Evolutionary conservation across 257 asterid species (phyloP), one percentile per base, ranked within the genome.

Genomic region (Jacaranda mimosifolia): DNA sequence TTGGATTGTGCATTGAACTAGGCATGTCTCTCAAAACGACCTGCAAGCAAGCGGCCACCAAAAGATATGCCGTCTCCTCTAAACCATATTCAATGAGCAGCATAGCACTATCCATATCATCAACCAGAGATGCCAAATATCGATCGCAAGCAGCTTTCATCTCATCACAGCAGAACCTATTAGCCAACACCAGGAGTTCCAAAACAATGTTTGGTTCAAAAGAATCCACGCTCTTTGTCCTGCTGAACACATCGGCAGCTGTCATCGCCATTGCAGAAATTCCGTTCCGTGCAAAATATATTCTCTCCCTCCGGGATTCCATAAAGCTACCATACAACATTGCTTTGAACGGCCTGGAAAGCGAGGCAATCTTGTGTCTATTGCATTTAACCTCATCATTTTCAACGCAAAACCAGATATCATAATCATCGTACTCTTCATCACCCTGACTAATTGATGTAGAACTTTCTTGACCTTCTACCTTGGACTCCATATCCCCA

Each of bases 1-100:
- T 82, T 14, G 88, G 86, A 74, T 82, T 88, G 53, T 84, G 89
- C 81, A 91, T 81, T 13, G 95, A 85, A 70, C 77, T 62, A 0
- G 97, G 97, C 5, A 91, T 85, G 68, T 89, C 97, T 80, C 97
- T 85, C 52, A 91, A 78, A 77, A 88, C 76, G 8, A 91, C 89
- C 79, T 86, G 97, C 86, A 91, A 79, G 79, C 97, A 91, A 53
- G 97, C 93, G 15, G 92, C 95, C 26, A 89, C 92, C 15, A 91
- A 77, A 58, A 91, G 87, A 88, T 87, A 79, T 6, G 96, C 89
- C 39, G 81, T 79, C 83, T 90, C 97, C 77, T 84, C 87, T 72
- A 91, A 75, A 48, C 92, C 97, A 67, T 89, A 86, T 43, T 91
- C 97, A 43, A 91, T 75, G 48, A 91, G 85, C 60, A 83, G 59